A percentile compares a stretch with the other conserved stretches of the same genome.
phyloP scores from a whole-genome alignment of 83 land plant genomes.

The Isoetes engelmannii region DNA sequence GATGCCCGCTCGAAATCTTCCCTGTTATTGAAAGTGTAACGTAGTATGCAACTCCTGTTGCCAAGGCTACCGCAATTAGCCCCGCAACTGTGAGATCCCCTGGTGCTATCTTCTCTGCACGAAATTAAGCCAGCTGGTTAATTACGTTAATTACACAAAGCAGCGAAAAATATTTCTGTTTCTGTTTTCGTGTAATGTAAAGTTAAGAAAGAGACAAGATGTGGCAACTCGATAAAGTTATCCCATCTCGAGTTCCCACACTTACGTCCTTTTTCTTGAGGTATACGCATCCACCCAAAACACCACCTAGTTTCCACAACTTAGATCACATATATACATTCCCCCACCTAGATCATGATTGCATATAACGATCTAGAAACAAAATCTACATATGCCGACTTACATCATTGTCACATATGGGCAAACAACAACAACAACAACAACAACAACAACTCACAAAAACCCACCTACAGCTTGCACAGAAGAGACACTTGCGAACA shows the following conservation, averaged over 20 bases:
- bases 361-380: not conserved
- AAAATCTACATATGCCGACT: not conserved
- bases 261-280: too few relatives aligned
- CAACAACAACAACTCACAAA: not conserved
- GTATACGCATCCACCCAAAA: too few relatives aligned
- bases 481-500: slow-evolving; percentile 65
- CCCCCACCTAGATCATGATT: not conserved
- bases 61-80: slow-evolving; percentile 52
- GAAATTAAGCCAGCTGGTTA: not conserved
- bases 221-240: not conserved
- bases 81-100: slow-evolving; percentile 31
- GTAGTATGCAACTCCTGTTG: slow-evolving; percentile 57
- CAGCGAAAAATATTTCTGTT: not conserved
- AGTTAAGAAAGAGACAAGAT: not conserved
- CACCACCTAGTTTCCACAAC: too few relatives aligned
- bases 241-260: too few relatives aligned
- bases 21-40: slow-evolving; percentile 52
- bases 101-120: not conserved
- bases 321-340: not conserved
- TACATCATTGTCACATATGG: not conserved
- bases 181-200: not conserved
- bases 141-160: not conserved
- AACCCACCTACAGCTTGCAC: slow-evolving; percentile 48
- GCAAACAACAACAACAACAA: too few relatives aligned
- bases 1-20: slow-evolving; percentile 67